Evolutionary conservation across 768 basidiomycete species (phyloP).

Genomic region (Hirschioporus abietinus): DNA sequence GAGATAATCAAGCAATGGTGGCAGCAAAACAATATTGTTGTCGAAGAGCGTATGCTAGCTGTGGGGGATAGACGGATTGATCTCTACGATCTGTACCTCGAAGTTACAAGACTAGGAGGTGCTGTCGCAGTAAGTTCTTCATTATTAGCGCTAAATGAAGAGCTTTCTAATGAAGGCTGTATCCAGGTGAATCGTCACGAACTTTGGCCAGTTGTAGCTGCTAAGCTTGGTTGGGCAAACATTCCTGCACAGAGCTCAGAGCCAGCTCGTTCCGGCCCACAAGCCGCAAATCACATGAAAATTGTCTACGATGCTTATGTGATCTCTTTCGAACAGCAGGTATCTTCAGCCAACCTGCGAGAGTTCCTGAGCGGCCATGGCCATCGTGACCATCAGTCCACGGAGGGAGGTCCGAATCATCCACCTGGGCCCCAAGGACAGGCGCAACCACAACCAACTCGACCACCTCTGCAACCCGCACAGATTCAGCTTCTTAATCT

Average conservation of each 20-base stretch:
- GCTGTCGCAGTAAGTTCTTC: slow-evolving; percentile 34
- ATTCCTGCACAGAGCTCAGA: slow-evolving; percentile 58
- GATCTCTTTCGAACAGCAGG: slow-evolving; percentile 40
- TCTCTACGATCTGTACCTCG: slow-evolving; percentile 49
- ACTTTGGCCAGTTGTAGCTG: slow-evolving; percentile 61
- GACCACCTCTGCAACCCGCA: neutral
- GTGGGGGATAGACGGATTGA: slow-evolving; percentile 57
- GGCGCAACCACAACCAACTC: slow-evolving; percentile 8
- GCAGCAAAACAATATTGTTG: slow-evolving; percentile 32
- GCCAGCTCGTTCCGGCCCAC: slow-evolving; percentile 59
- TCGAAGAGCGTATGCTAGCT: slow-evolving; percentile 36
- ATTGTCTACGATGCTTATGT: slow-evolving; percentile 60
- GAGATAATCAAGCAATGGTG: slow-evolving; percentile 45
- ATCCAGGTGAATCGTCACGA: slow-evolving; percentile 53
- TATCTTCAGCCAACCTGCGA: neutral
- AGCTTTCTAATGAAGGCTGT: slow-evolving; percentile 11
- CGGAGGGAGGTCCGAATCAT: slow-evolving; percentile 14
- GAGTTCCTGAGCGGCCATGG: slow-evolving; percentile 4
- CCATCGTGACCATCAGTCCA: slow-evolving; percentile 17
- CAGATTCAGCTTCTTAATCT: slow-evolving; percentile 36
- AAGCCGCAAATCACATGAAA: slow-evolving; percentile 51
- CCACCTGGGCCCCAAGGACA: slow-evolving; percentile 5
- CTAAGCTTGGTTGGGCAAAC: slow-evolving; percentile 58
- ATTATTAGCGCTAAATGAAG: neutral
- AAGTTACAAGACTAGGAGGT: slow-evolving; percentile 59